Evolutionary conservation across 2,329 filamentous ascomycete species (phyloP), one percentile per base, ranked within the genome.

Genomic region (Diaporthe sp.): DNA sequence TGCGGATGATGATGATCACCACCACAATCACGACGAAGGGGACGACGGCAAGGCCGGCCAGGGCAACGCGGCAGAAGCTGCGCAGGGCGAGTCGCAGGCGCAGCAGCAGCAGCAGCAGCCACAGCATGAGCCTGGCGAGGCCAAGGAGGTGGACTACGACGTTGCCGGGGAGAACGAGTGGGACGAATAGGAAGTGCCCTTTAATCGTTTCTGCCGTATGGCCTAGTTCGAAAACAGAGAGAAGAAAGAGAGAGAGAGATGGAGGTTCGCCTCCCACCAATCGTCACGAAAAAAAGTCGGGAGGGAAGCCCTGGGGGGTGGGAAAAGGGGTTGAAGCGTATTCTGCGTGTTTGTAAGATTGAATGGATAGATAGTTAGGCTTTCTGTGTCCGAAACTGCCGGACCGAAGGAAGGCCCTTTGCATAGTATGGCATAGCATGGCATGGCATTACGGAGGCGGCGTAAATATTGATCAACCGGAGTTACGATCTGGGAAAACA

Each of bases 151-250:
- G 86, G 88, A 90, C 73, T 90, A 90, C 77, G 88, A 90, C 76
- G 86, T 89, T 25, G 88, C 85, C 3, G 88, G 88, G 60, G 88
- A 89, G 57, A 85, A 87, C 68, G 85, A 85, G 55, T 90, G 88
- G 86, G 85, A 81, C 77, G 65, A 70, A 25, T 70, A 70, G 65
- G 10, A 6, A 3, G 2, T 3, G 9, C 12, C 1, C 12, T 15
- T 6, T 15, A 10, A 1, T 20, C 9, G 25, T 20, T 47, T 3
- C 39, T 34, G 15, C 28, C 28, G 42, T 51, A 22, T 39, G 20
- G 10, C 15, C 3, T 61, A 39, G 22, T 13, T 60, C 17, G 20
- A 13, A 13, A n/a, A 31, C 31, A 37, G 34, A 22, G 34, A n/a
- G 34, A 31, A 7, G 5, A 31, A 7, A 31, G 3, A 31, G 31